phyloP scores from a whole-genome alignment of 2,329 filamentous ascomycete species.

The Daldinia sp. region DNA sequence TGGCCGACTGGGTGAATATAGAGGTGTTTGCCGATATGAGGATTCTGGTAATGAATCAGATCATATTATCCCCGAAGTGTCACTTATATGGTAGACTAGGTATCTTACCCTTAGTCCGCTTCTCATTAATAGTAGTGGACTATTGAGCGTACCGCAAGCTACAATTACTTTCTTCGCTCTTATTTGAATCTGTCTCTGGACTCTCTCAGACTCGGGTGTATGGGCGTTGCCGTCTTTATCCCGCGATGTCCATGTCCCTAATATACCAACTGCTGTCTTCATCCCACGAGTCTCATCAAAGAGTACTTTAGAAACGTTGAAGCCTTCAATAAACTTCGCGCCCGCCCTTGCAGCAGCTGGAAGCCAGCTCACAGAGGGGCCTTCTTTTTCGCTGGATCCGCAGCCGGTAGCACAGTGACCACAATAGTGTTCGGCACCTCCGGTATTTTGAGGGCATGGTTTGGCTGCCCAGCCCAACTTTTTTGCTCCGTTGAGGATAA shows the following conservation, averaged over 20 bases:
- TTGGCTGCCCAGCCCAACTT: conserved; percentile 79
- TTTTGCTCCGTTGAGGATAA: conserved; percentile 79
- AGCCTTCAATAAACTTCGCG: conserved; percentile 86
- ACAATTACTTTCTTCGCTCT: conserved; percentile 85
- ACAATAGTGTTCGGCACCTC: conserved; percentile 78
- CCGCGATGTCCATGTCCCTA: conserved; percentile 80
- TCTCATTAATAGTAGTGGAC: conserved; percentile 78
- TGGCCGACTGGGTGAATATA: conserved; percentile 80
- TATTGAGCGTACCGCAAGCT: conserved; percentile 81
- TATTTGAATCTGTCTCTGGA: conserved; percentile 73
- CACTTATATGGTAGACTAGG: neutral
- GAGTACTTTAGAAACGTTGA: conserved; percentile 75
- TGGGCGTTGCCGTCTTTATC: conserved; percentile 71
- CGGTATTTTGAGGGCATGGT: conserved; percentile 83
- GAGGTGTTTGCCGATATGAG: conserved; percentile 84
- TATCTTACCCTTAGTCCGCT: conserved; percentile 76
- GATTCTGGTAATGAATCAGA: conserved; percentile 64
- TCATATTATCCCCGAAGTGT: neutral
- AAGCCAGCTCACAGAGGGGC: conserved; percentile 80
- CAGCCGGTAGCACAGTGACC: conserved; percentile 73
- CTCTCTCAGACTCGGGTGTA: conserved; percentile 61
- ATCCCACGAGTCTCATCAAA: conserved; percentile 68
- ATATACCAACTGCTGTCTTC: conserved; percentile 75
- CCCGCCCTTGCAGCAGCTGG: conserved; percentile 83
- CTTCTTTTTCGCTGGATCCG: conserved; percentile 79